Evolutionary conservation across 2,329 filamentous ascomycete species (phyloP).

Genomic region (Pestalotiopsis sp.): DNA sequence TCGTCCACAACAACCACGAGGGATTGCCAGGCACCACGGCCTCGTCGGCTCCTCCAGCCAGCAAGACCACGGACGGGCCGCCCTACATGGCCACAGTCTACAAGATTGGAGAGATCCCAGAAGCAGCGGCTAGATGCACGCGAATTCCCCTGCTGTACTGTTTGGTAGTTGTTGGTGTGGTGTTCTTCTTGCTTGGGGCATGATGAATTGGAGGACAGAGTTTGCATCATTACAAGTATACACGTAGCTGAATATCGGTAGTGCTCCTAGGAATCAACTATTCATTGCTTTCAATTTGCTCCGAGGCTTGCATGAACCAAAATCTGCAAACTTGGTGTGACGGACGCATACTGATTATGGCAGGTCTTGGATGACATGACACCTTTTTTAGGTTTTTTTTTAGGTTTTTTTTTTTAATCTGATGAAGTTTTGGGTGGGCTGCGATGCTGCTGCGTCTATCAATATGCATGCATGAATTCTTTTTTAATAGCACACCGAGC

Average conservation of each 20-base stretch:
- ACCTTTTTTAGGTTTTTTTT: background rate
- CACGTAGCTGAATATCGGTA: background rate
- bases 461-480: background rate
- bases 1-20: background rate
- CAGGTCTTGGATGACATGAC: background rate
- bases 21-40: background rate
- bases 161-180: background rate
- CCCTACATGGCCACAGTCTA: background rate
- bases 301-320: background rate
- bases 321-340: background rate
- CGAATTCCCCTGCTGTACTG: background rate
- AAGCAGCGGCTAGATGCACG: background rate
- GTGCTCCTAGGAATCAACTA: background rate
- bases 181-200: background rate
- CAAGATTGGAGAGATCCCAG: conserved; percentile 13
- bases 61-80: background rate
- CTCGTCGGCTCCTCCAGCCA: background rate
- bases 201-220: background rate
- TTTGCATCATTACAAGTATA: background rate
- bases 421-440: background rate
- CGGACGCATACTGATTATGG: background rate
- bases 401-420: background rate
- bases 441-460: background rate
- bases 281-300: background rate
- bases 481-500: background rate